Evolutionary conservation across 805 yeast species (phyloP), one percentile per base, ranked within the genome.

Genomic region (Candida dendrica): DNA sequence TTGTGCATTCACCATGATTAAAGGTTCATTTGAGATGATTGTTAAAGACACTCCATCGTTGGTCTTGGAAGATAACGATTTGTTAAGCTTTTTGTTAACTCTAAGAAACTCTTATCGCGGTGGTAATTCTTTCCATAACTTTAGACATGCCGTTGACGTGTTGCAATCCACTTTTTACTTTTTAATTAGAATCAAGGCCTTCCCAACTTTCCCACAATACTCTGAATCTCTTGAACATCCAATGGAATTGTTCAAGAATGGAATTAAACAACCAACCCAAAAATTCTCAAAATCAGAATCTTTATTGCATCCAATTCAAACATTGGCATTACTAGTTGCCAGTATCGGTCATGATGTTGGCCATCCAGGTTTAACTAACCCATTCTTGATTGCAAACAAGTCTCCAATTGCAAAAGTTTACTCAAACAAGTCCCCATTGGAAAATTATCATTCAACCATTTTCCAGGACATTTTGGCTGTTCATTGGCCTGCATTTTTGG

Each of bases 261-360:
- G 19, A 15, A n/a, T 22, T 13, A 13, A 4, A 8, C 19, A 14
- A 10, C 27, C 16, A n/a, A n/a, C n/a, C n/a, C n/a, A n/a, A n/a
- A n/a, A n/a, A n/a, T n/a, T n/a, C n/a, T n/a, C n/a, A n/a, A n/a
- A n/a, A n/a, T n/a, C n/a, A 11, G 20, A 44, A 2, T 50, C 55
- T 2, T 24, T 50, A 34, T 30, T 56, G 19, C 42, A 56, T 16
- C 71, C 64, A 42, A 52, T 58, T 26, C 82, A 82, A 50, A 68
- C 72, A 2, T 63, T 84, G 37, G 75, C 84, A 2, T 63, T 88
- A 22, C 71, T 86, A 29, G 66, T 90, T 11, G 85, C 96, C 0
- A 93, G 96, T 1, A 64, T 90, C 35, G 98, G 98, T 40, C 98
- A 93, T 64, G 98, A 93, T 61, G 79, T 86, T 27, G 95, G 96